A percentile compares a stretch with the other conserved stretches of the same genome.
phyloP scores from a whole-genome alignment of 169 alveolate genomes.

The Cryptosporidium canis region DNA sequence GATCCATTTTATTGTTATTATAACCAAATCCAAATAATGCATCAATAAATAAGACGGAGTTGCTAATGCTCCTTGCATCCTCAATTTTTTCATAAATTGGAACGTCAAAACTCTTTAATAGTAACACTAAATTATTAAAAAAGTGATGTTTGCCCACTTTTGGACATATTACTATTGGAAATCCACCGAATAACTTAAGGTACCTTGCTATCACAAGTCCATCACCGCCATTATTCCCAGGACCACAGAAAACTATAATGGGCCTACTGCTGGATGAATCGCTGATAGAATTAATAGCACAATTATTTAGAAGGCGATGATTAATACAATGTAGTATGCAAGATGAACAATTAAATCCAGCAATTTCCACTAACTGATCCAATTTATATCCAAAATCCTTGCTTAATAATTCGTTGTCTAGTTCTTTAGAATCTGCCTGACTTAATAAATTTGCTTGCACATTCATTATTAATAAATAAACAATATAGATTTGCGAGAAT shows the following conservation, averaged over 20 bases:
- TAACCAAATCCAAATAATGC: slow-evolving; percentile 91
- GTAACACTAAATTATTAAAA: slow-evolving; percentile 68
- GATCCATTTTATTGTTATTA: slow-evolving; percentile 74
- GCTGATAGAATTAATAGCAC: slow-evolving; percentile 72
- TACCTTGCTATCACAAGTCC: slow-evolving; percentile 89
- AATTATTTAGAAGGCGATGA: slow-evolving; percentile 67
- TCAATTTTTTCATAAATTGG: slow-evolving; percentile 46
- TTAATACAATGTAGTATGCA: slow-evolving; percentile 78
- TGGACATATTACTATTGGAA: slow-evolving; percentile 81
- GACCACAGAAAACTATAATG: slow-evolving; percentile 83
- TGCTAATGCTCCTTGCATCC: slow-evolving; percentile 42
- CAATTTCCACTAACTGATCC: slow-evolving; percentile 89
- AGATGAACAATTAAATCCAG: slow-evolving; percentile 88
- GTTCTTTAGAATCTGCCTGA: slow-evolving; percentile 73
- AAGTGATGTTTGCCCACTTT: slow-evolving; percentile 79
- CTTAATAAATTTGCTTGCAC: not conserved
- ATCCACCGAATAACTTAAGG: slow-evolving; percentile 81
- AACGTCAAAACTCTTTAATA: slow-evolving; percentile 24
- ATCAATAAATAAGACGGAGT: slow-evolving; percentile 76
- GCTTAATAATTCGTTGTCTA: slow-evolving; percentile 85
- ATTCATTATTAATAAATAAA: not conserved
- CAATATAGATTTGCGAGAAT: not conserved
- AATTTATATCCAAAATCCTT: slow-evolving; percentile 82
- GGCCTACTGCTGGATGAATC: not conserved
- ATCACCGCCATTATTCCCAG: slow-evolving; percentile 93